phyloP scores from a whole-genome alignment of 2,329 filamentous ascomycete genomes.

The Claviceps pazoutovae region DNA sequence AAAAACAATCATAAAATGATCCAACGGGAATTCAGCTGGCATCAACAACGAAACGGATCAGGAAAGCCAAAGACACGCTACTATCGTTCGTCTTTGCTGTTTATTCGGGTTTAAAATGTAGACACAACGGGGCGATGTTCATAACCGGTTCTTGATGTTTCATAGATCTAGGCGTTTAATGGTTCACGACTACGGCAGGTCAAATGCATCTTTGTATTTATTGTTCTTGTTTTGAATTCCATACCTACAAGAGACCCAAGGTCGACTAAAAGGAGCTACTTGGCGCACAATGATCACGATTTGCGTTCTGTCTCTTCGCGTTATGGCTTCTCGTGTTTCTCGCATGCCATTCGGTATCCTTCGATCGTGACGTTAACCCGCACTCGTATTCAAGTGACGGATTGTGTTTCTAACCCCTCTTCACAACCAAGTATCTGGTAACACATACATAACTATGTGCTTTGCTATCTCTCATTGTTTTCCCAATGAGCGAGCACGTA shows the following conservation, averaged over 20 bases:
- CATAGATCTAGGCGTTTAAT: constrained; percentile 21
- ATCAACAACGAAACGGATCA: constrained; percentile 4
- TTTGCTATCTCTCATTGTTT: too few species aligned
- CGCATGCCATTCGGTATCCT: neutral
- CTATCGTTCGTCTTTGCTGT: constrained; percentile 5
- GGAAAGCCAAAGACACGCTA: neutral
- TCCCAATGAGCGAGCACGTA: too few species aligned
- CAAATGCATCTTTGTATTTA: constrained; percentile 14
- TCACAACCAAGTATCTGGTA: too few species aligned
- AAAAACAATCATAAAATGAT: neutral
- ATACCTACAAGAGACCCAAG: constrained; percentile 8
- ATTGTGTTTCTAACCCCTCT: too few species aligned
- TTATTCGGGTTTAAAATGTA: neutral
- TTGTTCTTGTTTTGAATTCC: constrained; percentile 7
- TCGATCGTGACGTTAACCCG: too few species aligned
- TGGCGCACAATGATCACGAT: neutral
- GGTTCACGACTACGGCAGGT: constrained; percentile 17
- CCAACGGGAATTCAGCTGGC: neutral
- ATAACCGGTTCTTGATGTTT: constrained; percentile 8
- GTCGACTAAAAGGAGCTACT: constrained; percentile 11
- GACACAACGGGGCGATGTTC: neutral
- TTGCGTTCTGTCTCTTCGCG: neutral
- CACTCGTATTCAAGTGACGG: too few species aligned
- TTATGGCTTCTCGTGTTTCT: neutral
- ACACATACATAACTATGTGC: too few species aligned